Base-by-base conservation (phyloP, 345 rosid species). In the Aquilaria malaccensis region DNA sequence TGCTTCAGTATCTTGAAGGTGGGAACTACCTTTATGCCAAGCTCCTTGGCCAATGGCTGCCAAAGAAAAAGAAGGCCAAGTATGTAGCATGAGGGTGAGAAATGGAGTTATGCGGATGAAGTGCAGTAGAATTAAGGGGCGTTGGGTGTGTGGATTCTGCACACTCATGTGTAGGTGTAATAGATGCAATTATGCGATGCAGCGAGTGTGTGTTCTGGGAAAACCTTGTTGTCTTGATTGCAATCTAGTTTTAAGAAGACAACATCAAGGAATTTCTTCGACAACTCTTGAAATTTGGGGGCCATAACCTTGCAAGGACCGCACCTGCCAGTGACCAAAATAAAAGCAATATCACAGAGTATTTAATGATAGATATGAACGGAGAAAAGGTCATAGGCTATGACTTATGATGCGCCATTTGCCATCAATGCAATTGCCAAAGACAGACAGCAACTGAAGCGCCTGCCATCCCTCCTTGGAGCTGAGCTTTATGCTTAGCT, bases 301-400 rank as follows among this genome's bases (percentile, higher is more conserved):
- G 95, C 97, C 0, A 92, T 92, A 32, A 89, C 66, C 80, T 92
- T 92, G 80, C 98, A 92, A 41, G 98, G 98, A 61, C 98, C 98
- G 62, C 98, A 89, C 97, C 96, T 89, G 65, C 50, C 65, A n/a
- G 33, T 52, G 32, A 37, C 13, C 29, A 33, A 9, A 11, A 11
- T 5, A 1, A 37, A 60, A 22, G 22, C 1, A 22, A 22, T 22
- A 22, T 22, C 22, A 22, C 22, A 22, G 0, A 1, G 22, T 22
- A 22, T 22, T 22, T 22, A 1, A 22, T 22, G 22, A 22, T 22
- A 22, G 22, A 22, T 22, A 22, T 22, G 22, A 22, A 22, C 22
- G 22, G 22, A 22, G 22, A 22, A 22, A 22, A 22, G 22, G 22
- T 22, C 22, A 22, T 22, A 22, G 22, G 22, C 22, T 22, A 22